phyloP scores from a whole-genome alignment of 2,329 filamentous ascomycete genomes.

The Monilinia aucupariae region DNA sequence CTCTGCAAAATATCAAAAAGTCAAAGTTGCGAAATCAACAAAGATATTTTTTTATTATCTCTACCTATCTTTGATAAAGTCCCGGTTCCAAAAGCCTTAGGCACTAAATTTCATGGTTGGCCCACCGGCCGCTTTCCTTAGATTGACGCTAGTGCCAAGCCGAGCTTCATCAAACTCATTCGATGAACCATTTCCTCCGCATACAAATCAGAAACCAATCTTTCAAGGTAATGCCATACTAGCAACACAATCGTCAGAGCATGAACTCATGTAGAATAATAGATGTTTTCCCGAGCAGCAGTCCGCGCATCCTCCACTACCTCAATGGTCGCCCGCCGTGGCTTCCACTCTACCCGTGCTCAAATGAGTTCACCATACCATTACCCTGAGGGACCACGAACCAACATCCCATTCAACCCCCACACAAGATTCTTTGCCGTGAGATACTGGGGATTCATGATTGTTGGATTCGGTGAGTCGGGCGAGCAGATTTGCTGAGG shows the following conservation, averaged over 20 bases:
- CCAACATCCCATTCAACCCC: slow-evolving; percentile 96
- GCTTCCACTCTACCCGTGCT: slow-evolving; percentile 85
- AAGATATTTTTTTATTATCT: slow-evolving; percentile 15
- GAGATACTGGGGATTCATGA: slow-evolving; percentile 77
- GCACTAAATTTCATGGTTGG: slow-evolving; percentile 1
- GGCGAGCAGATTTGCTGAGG: not conserved
- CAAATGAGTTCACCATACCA: slow-evolving; percentile 90
- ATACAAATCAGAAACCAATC: slow-evolving; percentile 21
- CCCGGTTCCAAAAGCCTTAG: slow-evolving; percentile 4
- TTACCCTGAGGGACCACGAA: slow-evolving; percentile 92
- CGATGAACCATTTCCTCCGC: slow-evolving; percentile 17
- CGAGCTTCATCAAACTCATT: slow-evolving; percentile 24
- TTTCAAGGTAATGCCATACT: slow-evolving; percentile 7
- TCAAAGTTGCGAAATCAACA: slow-evolving; percentile 2
- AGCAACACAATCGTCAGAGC: not conserved
- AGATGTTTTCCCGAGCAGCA: slow-evolving; percentile 80
- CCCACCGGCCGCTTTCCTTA: slow-evolving; percentile 8
- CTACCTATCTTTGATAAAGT: not conserved
- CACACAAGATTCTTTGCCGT: slow-evolving; percentile 78
- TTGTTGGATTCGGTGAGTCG: slow-evolving; percentile 44
- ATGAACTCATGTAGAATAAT: slow-evolving; percentile 21
- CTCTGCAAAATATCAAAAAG: slow-evolving; percentile 9
- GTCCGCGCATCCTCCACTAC: slow-evolving; percentile 56
- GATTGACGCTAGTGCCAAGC: slow-evolving; percentile 12
- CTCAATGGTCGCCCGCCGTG: slow-evolving; percentile 74